Evolutionary conservation across 371 early-diverging fungal species (phyloP).

Genomic region (Apophysomyces variabilis): DNA sequence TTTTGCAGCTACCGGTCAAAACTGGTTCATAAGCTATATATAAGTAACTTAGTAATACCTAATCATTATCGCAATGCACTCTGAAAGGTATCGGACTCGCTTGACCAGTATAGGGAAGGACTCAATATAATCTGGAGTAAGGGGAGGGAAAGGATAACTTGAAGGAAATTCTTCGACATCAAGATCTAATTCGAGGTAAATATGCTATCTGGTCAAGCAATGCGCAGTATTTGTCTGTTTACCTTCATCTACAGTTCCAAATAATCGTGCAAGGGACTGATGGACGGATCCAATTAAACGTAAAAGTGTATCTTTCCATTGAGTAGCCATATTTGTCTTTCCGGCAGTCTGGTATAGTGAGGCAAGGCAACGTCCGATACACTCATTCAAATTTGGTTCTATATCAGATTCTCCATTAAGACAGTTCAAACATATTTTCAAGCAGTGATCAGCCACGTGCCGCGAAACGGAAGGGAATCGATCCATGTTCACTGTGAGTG

Average conservation of each 20-base stretch:
- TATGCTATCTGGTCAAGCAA: too few relatives aligned
- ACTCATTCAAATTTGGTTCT: conserved; percentile 33
- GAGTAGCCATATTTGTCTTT: conserved; percentile 45
- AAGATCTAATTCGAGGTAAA: conserved; percentile 23
- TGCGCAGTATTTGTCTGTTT: neutral
- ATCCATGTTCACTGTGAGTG: conserved; percentile 51
- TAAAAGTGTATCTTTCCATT: conserved; percentile 54
- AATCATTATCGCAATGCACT: conserved; percentile 38
- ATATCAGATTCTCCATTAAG: conserved; percentile 51
- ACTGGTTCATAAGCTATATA: neutral
- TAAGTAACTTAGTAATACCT: conserved; percentile 31
- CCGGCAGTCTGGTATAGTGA: conserved; percentile 47
- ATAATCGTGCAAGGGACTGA: conserved; percentile 51
- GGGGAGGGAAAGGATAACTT: conserved; percentile 34
- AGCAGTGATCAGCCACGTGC: conserved; percentile 52
- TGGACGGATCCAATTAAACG: conserved; percentile 59
- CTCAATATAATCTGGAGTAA: conserved; percentile 39
- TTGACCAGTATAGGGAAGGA: conserved; percentile 46
- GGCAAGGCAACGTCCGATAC: conserved; percentile 50
- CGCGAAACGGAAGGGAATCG: conserved; percentile 62
- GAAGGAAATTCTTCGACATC: conserved; percentile 20
- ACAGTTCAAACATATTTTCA: conserved; percentile 56
- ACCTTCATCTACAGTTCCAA: conserved; percentile 68
- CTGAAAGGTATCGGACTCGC: conserved; percentile 38
- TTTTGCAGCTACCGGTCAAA: conserved; percentile 32